A percentile compares a stretch with the other conserved stretches of the same genome.
Evolutionary conservation across 2,329 filamentous ascomycete species (phyloP).

Genomic region (Fusarium sp.): DNA sequence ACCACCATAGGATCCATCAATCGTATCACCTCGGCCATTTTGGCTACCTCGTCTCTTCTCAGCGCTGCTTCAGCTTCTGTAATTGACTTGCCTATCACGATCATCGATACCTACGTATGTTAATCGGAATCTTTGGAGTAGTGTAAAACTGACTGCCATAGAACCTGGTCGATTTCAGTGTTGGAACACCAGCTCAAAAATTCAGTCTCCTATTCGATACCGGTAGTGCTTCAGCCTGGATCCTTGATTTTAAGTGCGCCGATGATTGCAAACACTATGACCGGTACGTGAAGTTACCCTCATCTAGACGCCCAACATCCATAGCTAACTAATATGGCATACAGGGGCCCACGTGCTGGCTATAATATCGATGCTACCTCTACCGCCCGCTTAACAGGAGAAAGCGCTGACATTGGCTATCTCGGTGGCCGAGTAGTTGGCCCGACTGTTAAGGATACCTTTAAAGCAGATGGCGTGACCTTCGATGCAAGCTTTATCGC

Average conservation of each 20-base stretch:
- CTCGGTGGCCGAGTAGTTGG: slow-evolving; percentile 48
- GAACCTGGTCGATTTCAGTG: slow-evolving; percentile 18
- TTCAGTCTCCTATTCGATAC: slow-evolving; percentile 51
- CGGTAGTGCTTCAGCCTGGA: slow-evolving; percentile 51
- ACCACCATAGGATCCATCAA: slow-evolving; percentile 3
- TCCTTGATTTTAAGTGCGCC: slow-evolving; percentile 45
- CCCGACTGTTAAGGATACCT: slow-evolving; percentile 44
- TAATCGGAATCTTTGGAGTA: fast-evolving
- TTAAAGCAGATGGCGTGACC: slow-evolving; percentile 24
- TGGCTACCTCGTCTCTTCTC: slow-evolving; percentile 7
- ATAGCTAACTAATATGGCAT: neutral
- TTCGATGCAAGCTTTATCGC: slow-evolving; percentile 49
- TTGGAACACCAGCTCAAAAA: slow-evolving; percentile 46
- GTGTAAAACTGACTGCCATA: slow-evolving; percentile 7
- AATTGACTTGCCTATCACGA: slow-evolving; percentile 18
- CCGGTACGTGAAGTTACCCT: slow-evolving; percentile 15
- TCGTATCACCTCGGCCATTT: slow-evolving; percentile 12
- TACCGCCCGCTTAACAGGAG: slow-evolving; percentile 38
- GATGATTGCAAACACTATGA: slow-evolving; percentile 43
- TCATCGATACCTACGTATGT: slow-evolving; percentile 23
- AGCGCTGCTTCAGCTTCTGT: slow-evolving; percentile 21
- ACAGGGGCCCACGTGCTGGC: slow-evolving; percentile 42
- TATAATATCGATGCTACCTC: slow-evolving; percentile 46
- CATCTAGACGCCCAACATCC: too few relatives aligned
- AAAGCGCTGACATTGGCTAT: slow-evolving; percentile 44